Evolutionary conservation across 345 rosid genomes (phyloP).

Genomic region (Hypericum androsaemum): DNA sequence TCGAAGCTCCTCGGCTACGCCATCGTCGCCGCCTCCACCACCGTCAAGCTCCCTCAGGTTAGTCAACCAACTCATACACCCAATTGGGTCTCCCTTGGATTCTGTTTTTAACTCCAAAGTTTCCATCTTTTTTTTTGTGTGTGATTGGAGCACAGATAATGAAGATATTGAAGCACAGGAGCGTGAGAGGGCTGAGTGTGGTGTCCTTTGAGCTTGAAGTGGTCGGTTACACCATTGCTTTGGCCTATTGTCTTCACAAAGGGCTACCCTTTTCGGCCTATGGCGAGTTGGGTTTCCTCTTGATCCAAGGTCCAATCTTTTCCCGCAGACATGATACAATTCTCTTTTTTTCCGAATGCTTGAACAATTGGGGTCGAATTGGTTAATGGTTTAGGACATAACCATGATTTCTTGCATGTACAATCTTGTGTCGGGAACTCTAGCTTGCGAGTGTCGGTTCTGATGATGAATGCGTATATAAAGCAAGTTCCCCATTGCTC

Average conservation of each 20-base stretch:
- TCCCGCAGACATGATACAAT: background rate
- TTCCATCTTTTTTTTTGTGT: background rate
- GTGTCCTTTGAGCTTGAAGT: slow-evolving; percentile 84
- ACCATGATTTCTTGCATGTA: too few species aligned
- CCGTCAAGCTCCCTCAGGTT: slow-evolving; percentile 94
- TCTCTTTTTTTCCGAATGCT: background rate
- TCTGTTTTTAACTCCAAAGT: background rate
- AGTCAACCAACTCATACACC: too few species aligned
- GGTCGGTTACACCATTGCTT: slow-evolving; percentile 77
- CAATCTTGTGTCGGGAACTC: too few species aligned
- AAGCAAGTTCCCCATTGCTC: too few species aligned
- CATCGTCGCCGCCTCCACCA: slow-evolving; percentile 88
- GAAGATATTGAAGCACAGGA: slow-evolving; percentile 68
- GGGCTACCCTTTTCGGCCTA: slow-evolving; percentile 93
- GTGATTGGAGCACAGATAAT: slow-evolving; percentile 41
- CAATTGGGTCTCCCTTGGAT: background rate
- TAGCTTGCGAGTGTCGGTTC: too few species aligned
- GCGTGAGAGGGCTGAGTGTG: slow-evolving; percentile 76
- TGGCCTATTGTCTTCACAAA: slow-evolving; percentile 83
- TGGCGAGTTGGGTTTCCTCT: slow-evolving; percentile 80
- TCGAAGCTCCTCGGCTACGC: slow-evolving; percentile 91
- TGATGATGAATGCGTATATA: too few species aligned
- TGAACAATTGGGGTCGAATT: too few species aligned
- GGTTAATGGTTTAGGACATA: too few species aligned
- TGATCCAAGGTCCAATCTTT: slow-evolving; percentile 54